Conservation (phyloP, 1,284 basidiomycete species). For the Hymenochaete sp. region DNA sequence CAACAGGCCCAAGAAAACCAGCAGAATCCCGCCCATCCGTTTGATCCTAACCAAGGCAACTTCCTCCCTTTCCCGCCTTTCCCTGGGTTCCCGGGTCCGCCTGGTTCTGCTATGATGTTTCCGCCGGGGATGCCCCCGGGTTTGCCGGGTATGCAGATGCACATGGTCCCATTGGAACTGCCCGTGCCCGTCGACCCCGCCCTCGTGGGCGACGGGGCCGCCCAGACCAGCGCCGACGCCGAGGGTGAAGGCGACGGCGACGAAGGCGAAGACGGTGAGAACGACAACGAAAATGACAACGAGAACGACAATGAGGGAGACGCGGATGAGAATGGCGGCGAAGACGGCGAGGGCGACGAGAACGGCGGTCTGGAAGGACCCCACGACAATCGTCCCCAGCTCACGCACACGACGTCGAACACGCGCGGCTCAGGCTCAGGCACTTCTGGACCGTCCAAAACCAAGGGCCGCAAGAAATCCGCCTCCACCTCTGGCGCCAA, state of each 20-base stretch:
- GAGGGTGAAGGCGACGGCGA: constrained; percentile 5
- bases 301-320: constrained; percentile 4
- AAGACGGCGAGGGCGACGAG: not conserved
- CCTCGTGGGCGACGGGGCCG: not conserved
- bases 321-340: not conserved
- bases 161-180: constrained; percentile 9
- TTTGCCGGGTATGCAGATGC: constrained; percentile 4
- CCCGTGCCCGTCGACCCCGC: constrained; percentile 13
- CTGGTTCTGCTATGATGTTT: not conserved
- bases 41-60: not conserved
- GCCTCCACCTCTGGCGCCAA: not conserved
- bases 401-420: constrained; percentile 11
- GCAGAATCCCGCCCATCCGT: not conserved
- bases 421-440: constrained; percentile 5
- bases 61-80: not conserved
- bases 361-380: constrained; percentile 1
- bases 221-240: not conserved
- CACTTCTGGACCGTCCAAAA: not conserved
- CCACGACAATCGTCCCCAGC: constrained; percentile 3
- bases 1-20: too few species aligned
- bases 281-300: not conserved
- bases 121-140: not conserved
- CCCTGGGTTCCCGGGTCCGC: constrained; percentile 1
- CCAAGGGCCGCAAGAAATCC: not conserved
- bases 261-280: not conserved